Base-by-base conservation (phyloP, 2,329 filamentous ascomycete genomes). In the Neonectria magnoliae region DNA sequence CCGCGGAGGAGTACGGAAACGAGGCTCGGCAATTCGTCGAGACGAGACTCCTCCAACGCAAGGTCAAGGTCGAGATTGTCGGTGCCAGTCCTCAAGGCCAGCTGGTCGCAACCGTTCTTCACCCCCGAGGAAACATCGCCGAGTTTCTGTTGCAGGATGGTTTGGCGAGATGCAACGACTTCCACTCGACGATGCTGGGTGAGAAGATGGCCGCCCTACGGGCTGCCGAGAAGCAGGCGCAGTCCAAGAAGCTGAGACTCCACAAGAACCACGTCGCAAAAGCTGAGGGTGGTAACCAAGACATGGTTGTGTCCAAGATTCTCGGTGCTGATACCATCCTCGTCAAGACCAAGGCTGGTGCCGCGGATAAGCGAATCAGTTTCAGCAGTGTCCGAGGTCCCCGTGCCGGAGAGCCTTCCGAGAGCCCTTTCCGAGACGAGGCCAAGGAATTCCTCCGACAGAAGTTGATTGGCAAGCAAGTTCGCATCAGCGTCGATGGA, bases 401-500 rank as follows among this genome's bases (percentile, higher is more conserved):
- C n/a, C 94, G 97, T 76, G 88, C 92, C 3, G 91, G 90, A 52
- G 95, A 98, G 78, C 88, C 93, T 20, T 91, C 93, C 62, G 95
- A 98, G 80, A 87, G 93, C 44, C 93, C 94, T 0, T 99, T 95
- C 84, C 88, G 90, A 71, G 92, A 96, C 13, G 95, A 98, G 76
- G 95, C 96, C 33, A 99, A 99, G 84, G 96, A 99, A 78, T 98
- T 95, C 77, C 80, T 98, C 68, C 90, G 96, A 60, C 97, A 97
- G 85, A 93, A 91, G 79, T 80, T 98, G 33, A 99, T 99, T 75
- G 96, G 94, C 66, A 99, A 99, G 84, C 93, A 97, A 71, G 93
- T 98, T 70, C 93, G 91, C 78, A 89, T 98, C 61, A 91, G 88
- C 58, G 89, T 97, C 64, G 94, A 99, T 77, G 96, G 96, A 62